phyloP scores from a whole-genome alignment of 495 filamentous ascomycete genomes.

The Immersiella caudata region DNA sequence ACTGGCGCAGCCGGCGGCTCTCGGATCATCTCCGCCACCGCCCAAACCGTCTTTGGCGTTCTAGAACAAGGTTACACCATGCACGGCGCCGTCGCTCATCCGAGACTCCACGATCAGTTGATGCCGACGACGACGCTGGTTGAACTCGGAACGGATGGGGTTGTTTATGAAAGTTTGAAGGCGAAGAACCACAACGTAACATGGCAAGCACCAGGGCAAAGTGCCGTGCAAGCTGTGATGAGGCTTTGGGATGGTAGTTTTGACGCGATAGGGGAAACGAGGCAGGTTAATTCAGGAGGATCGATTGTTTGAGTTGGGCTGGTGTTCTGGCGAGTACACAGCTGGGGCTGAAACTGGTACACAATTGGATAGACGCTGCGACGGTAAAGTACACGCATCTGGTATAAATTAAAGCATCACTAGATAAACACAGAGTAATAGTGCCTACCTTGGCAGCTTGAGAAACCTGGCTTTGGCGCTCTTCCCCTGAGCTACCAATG shows the following conservation, averaged over 20 bases:
- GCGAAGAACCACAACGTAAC: conserved; percentile 72
- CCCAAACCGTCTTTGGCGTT: conserved; percentile 74
- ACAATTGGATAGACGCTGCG: not conserved
- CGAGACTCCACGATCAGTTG: conserved; percentile 83
- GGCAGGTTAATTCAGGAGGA: conserved; percentile 73
- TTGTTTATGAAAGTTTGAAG: conserved; percentile 65
- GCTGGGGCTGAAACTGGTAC: not conserved
- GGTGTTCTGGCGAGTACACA: not conserved
- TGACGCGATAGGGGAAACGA: conserved; percentile 65
- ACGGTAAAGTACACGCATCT: not conserved
- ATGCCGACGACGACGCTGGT: conserved; percentile 68
- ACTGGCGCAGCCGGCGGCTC: conserved; percentile 82
- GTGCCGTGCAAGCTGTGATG: conserved; percentile 72
- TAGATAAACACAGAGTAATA: too few species aligned
- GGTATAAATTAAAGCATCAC: too few species aligned
- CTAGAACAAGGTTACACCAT: conserved; percentile 65
- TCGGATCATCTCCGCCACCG: conserved; percentile 83
- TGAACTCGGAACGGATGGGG: conserved; percentile 71
- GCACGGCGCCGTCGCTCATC: conserved; percentile 62
- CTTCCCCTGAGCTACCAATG: too few species aligned
- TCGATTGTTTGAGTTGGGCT: conserved; percentile 57
- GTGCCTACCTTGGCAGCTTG: too few species aligned
- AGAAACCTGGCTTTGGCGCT: too few species aligned
- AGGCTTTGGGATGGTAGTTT: conserved; percentile 69
- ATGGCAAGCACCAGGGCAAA: conserved; percentile 65